phyloP scores from a whole-genome alignment of 495 filamentous ascomycete genomes.

The Tuber aestivum region DNA sequence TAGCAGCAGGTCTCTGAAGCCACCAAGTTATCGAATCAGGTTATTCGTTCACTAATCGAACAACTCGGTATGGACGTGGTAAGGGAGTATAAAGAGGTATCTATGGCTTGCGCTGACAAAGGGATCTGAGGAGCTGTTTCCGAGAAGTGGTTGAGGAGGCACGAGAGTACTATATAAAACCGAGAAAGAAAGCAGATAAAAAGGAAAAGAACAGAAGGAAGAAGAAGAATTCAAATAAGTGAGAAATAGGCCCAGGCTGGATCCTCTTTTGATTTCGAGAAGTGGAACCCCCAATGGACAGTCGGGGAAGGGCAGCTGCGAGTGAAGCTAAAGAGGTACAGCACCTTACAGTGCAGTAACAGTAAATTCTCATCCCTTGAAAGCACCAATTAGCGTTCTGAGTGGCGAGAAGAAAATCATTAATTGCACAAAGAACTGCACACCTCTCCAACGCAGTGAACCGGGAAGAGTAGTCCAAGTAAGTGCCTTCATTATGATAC shows the following conservation, averaged over 20 bases:
- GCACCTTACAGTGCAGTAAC: too few species aligned
- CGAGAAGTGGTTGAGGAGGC: not conserved
- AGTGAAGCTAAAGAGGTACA: not conserved
- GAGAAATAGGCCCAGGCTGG: conserved; percentile 1
- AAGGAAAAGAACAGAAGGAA: too few species aligned
- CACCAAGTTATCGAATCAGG: not conserved
- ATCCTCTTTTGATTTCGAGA: not conserved
- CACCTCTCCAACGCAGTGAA: not conserved
- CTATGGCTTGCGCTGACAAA: not conserved
- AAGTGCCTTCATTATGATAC: too few species aligned
- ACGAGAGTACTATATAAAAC: not conserved
- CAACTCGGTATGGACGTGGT: not conserved
- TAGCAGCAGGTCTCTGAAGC: not conserved
- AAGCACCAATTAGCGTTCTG: not conserved
- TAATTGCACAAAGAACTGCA: not conserved
- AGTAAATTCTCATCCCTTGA: not conserved
- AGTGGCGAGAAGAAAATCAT: not conserved
- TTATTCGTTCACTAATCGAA: not conserved
- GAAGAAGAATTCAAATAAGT: conserved; percentile 3
- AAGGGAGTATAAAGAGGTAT: not conserved
- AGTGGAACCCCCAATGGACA: not conserved
- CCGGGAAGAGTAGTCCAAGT: not conserved
- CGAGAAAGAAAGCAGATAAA: conserved; percentile 6
- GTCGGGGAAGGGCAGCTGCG: not conserved
- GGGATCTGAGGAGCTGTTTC: not conserved